Evolutionary conservation across 2,329 filamentous ascomycete genomes (phyloP).

Genomic region (Berkeleyomyces basicola): DNA sequence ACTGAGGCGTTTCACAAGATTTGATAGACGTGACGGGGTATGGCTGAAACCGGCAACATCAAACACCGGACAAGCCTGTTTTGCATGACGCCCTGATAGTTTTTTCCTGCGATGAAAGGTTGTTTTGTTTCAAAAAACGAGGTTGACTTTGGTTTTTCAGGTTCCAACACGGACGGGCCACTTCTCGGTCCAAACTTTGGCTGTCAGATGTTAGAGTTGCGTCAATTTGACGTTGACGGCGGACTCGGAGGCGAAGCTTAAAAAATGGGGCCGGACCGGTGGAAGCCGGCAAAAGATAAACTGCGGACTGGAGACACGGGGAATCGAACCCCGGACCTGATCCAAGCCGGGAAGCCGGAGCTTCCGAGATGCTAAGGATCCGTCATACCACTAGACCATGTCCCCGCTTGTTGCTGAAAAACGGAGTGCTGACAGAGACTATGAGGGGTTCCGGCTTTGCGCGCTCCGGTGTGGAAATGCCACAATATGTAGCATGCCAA

Average conservation of each 20-base stretch:
- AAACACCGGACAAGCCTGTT: neutral
- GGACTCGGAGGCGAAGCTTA: neutral
- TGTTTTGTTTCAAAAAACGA: neutral
- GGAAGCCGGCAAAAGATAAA: neutral
- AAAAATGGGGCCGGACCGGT: neutral
- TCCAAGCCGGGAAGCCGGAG: neutral
- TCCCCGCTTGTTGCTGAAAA: neutral
- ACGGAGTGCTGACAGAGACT: too few species aligned
- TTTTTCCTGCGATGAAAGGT: neutral
- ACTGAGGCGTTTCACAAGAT: neutral
- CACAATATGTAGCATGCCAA: too few species aligned
- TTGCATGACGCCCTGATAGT: neutral
- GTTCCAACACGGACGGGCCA: too few species aligned
- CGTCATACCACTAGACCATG: conserved; percentile 11
- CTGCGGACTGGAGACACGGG: neutral
- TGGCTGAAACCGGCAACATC: neutral
- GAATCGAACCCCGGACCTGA: conserved; percentile 13
- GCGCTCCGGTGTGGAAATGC: neutral
- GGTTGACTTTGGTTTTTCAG: neutral
- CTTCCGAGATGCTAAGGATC: conserved; percentile 10
- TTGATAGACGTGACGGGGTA: neutral
- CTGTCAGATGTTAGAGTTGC: neutral
- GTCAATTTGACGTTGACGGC: neutral
- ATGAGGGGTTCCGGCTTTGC: neutral
- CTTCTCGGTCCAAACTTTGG: neutral